Percentiles rank a stretch among this genome's conserved stretches.
Conservation (phyloP, 2,329 filamentous ascomycete species). For the Fusarium bulbicola region DNA sequence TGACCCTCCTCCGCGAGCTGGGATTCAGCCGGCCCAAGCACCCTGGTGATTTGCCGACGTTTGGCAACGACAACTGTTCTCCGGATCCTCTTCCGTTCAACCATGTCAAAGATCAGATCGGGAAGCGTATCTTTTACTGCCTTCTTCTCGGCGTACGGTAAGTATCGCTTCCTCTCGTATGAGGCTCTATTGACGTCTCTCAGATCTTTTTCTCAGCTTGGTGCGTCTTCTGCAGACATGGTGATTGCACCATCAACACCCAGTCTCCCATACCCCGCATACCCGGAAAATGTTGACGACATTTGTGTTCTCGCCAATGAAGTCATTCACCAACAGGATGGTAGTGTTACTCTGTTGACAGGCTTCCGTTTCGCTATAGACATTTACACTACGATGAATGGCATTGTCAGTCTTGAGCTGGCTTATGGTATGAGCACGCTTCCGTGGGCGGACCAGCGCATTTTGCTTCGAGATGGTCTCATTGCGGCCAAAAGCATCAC, state of each 20-base stretch:
- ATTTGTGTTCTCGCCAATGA: constrained; percentile 78
- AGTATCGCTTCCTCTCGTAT: constrained; percentile 21
- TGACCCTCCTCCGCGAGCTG: constrained; percentile 74
- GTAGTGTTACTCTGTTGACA: constrained; percentile 73
- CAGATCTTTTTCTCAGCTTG: constrained; percentile 81
- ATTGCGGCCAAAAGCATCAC: constrained; percentile 75
- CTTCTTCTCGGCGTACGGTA: constrained; percentile 78
- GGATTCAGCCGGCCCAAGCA: constrained; percentile 68
- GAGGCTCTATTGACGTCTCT: constrained; percentile 19
- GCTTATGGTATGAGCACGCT: constrained; percentile 82
- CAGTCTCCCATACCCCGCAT: constrained; percentile 78
- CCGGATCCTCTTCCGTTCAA: constrained; percentile 63
- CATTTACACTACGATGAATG: constrained; percentile 83
- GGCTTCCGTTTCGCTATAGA: constrained; percentile 84
- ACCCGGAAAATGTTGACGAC: constrained; percentile 86
- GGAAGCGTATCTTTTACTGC: constrained; percentile 86
- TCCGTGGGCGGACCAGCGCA: constrained; percentile 80
- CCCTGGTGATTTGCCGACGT: constrained; percentile 49
- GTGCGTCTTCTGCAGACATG: constrained; percentile 74
- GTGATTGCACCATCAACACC: constrained; percentile 80
- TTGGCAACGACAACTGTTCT: constrained; percentile 52
- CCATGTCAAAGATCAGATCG: constrained; percentile 76
- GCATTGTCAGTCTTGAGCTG: constrained; percentile 80
- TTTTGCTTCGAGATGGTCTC: constrained; percentile 75
- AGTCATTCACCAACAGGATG: constrained; percentile 74